A percentile compares a stretch with the other conserved stretches of the same genome.
Conservation (phyloP, 176 grass and related monocot genomes). For the Cenchrus fungigraminus region DNA sequence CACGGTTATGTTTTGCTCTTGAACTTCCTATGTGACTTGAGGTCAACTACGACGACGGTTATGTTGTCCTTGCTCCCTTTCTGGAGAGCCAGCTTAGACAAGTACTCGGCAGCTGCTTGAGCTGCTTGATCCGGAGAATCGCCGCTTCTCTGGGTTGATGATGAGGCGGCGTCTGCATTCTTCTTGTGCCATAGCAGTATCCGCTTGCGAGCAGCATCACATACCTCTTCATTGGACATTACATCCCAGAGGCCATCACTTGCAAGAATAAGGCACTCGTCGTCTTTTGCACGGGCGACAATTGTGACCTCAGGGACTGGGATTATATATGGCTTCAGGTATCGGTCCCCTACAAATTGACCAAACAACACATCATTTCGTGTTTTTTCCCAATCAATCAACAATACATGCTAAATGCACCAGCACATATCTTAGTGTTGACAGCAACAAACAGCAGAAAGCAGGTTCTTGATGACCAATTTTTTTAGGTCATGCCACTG, state of each 20-base stretch:
- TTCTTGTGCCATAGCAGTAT: constrained; percentile 88
- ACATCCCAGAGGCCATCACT: constrained; percentile 93
- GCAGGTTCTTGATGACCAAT: neutral
- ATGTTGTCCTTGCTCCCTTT: constrained; percentile 94
- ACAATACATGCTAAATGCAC: neutral
- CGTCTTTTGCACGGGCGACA: constrained; percentile 68
- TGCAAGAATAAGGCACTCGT: constrained; percentile 85
- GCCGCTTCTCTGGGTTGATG: constrained; percentile 38
- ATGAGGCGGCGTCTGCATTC: constrained; percentile 28
- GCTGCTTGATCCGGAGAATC: constrained; percentile 50
- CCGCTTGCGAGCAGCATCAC: constrained; percentile 68
- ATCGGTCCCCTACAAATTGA: constrained; percentile 65
- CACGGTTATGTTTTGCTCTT: constrained; percentile 58
- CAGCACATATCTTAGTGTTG: neutral
- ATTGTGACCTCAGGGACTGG: constrained; percentile 77
- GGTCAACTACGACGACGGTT: constrained; percentile 72
- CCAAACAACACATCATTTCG: neutral
- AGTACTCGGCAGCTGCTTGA: constrained; percentile 74
- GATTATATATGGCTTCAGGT: constrained; percentile 89
- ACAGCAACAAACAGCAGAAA: constrained; percentile 2
- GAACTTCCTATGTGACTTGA: constrained; percentile 83
- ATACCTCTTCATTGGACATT: constrained; percentile 84
- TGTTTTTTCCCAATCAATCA: neutral
- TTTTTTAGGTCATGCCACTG: neutral
- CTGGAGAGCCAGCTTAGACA: constrained; percentile 71